A percentile compares a stretch with the other conserved stretches of the same genome.
Conservation (phyloP, 345 rosid species). For the Populus simonii region DNA sequence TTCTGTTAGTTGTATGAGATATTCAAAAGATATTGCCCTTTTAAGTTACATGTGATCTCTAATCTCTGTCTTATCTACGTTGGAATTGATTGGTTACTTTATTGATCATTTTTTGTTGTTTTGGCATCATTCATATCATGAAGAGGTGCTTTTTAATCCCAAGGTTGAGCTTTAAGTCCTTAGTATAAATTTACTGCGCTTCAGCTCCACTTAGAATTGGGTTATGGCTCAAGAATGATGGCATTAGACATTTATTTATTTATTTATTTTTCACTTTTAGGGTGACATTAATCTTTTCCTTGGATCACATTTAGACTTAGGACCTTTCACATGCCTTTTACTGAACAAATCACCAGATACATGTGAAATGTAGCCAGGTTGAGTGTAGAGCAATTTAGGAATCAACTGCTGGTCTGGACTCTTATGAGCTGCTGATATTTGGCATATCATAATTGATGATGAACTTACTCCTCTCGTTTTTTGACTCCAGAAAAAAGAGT, state of each 20-base stretch:
- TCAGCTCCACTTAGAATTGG: background rate
- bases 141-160: background rate
- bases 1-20: constrained; percentile 5
- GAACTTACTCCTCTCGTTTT: too few species aligned
- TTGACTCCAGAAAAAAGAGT: too few species aligned
- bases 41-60: background rate
- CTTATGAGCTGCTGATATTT: background rate
- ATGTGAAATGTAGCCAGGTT: background rate
- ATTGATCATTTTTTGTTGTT: background rate
- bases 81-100: background rate
- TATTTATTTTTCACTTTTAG: background rate
- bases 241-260: background rate
- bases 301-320: background rate
- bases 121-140: background rate
- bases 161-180: background rate
- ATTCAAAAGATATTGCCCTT: background rate
- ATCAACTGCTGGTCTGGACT: background rate
- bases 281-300: background rate
- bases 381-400: background rate
- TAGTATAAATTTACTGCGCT: background rate
- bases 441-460: too few species aligned
- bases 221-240: background rate
- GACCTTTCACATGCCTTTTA: background rate
- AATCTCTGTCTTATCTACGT: background rate
- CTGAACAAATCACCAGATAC: background rate